Evolutionary conservation across 192 early-diverging fungal species (phyloP).

Genomic region (Coemansia sp.): DNA sequence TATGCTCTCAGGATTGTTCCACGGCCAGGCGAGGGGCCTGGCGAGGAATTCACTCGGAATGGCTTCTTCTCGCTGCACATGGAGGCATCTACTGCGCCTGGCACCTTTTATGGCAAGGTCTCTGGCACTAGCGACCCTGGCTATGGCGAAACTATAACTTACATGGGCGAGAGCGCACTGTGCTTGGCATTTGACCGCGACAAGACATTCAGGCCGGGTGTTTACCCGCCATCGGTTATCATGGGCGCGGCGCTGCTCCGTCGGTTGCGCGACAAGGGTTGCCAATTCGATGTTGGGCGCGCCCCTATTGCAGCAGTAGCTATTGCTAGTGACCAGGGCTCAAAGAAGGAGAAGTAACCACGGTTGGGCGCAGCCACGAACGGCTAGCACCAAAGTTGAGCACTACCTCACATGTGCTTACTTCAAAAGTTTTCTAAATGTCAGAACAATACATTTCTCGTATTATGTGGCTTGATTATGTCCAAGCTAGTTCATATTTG

Average conservation of each 20-base stretch:
- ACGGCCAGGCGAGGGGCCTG: conserved; percentile 68
- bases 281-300: conserved; percentile 50
- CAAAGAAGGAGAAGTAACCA: conserved; percentile 4
- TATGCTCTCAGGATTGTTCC: conserved; percentile 59
- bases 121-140: conserved; percentile 68
- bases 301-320: conserved; percentile 5
- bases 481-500: conserved; percentile 7
- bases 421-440: neutral
- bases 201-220: conserved; percentile 59
- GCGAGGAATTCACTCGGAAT: conserved; percentile 55
- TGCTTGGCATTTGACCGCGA: conserved; percentile 64
- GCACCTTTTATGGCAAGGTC: conserved; percentile 46
- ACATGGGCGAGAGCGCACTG: conserved; percentile 76
- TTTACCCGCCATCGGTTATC: conserved; percentile 77
- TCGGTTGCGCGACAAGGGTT: conserved; percentile 63
- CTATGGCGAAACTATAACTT: conserved; percentile 77
- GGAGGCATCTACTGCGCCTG: conserved; percentile 29
- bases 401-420: neutral
- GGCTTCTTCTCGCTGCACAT: conserved; percentile 43
- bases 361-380: neutral
- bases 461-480: neutral
- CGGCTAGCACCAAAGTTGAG: neutral
- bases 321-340: neutral
- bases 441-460: neutral
- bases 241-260: conserved; percentile 71